Base-by-base conservation (phyloP, 768 basidiomycete species). In the Boletus rubroflammeus region DNA sequence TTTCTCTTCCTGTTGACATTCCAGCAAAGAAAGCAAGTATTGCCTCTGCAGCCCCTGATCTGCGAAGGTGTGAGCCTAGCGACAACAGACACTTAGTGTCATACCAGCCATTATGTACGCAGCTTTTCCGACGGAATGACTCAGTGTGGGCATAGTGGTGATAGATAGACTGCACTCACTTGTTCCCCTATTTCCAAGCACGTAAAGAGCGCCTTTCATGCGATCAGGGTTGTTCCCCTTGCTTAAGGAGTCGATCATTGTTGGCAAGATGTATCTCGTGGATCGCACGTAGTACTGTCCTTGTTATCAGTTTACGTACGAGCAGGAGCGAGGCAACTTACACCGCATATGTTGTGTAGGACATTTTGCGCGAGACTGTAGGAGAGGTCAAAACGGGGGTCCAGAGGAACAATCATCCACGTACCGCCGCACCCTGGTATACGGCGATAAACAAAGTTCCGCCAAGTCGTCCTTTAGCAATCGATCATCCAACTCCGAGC, bases 121-220 rank as follows among this genome's bases (percentile, higher is more conserved):
- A 58, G 84, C 87, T 85, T 54, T 53, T 44, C 31, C 43, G 26
- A 45, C 23, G 46, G 9, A 59, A 57, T 19, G 19, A 62, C 46
- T 65, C 14, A 53, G 56, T 29, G 23, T 31, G 11, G 29, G 34
- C 23, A 51, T 32, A 50, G 7, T 44, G 43, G 17, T 19, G 17
- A 43, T 19, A 55, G 3, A 51, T 34, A 46, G 47, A 25, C 5
- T 48, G 13, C 59, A 61, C 81, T 41, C 57, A 87, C 87, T 79
- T 50, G 78, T 84, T 29, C 81, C 84, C 69, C 87, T 88, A 62
- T 86, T 84, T 73, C 83, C 83, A 10, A 91, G 70, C 19, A 90
- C 77, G 66, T 93, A 94, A 38, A 96, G 75, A 17, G 92, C 93
- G 8, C 96, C 96, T 73, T 98, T 98, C 85, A 97, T 95, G 25